Percentiles rank a stretch among this genome's conserved stretches.
Evolutionary conservation across 2,329 filamentous ascomycete genomes (phyloP).

Genomic region (Colletotrichum caudatum): DNA sequence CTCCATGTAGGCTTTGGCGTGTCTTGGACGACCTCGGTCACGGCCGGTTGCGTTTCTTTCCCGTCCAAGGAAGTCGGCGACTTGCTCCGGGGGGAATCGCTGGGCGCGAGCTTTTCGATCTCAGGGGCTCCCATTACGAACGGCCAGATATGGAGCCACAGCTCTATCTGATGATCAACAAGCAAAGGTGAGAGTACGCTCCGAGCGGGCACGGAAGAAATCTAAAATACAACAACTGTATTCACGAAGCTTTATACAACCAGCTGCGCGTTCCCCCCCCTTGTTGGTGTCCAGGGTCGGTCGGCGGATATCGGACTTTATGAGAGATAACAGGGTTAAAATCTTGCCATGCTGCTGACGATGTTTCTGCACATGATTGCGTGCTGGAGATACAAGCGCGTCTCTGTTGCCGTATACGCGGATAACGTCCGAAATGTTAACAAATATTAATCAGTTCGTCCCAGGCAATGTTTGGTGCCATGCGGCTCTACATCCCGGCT

Average conservation of each 20-base stretch:
- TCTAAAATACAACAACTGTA: background rate
- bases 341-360: conserved; percentile 25
- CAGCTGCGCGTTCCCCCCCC: background rate
- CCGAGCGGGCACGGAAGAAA: background rate
- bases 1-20: conserved; percentile 57
- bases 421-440: conserved; percentile 16
- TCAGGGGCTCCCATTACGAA: conserved; percentile 25
- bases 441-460: too few species aligned
- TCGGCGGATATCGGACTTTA: conserved; percentile 24
- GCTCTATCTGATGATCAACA: too few species aligned
- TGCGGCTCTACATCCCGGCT: conserved; percentile 13
- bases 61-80: conserved; percentile 10
- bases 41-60: background rate
- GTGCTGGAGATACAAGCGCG: conserved; percentile 19
- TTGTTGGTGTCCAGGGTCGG: background rate
- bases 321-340: background rate
- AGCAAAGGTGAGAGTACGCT: background rate
- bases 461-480: background rate
- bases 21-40: conserved; percentile 42
- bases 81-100: conserved; percentile 29
- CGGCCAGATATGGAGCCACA: background rate
- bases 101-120: conserved; percentile 15
- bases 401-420: background rate
- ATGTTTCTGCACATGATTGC: conserved; percentile 35
- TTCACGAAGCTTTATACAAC: conserved; percentile 12